phyloP scores from a whole-genome alignment of 176 grass and related monocot genomes.

The Pontederia crassipes region DNA sequence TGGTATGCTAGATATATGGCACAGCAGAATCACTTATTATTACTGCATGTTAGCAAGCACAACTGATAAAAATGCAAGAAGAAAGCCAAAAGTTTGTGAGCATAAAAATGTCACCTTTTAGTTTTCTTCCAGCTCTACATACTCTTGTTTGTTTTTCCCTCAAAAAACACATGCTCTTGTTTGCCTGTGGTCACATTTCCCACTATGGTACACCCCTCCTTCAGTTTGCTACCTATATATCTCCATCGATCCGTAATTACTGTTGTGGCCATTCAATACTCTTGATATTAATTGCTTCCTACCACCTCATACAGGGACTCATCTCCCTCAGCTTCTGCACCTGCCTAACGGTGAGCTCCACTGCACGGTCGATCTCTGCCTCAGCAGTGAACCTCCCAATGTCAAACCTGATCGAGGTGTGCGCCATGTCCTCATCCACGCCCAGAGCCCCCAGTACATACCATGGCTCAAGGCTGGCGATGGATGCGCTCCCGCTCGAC shows the following conservation, averaged over 20 bases:
- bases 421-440: constrained; percentile 94
- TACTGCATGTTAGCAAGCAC: no score
- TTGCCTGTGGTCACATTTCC: no score
- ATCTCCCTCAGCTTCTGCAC: constrained; percentile 87
- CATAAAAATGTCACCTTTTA: no score
- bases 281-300: constrained; percentile 84
- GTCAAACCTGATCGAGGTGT: constrained; percentile 91
- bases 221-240: no score
- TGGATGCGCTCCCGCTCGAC: constrained; percentile 86
- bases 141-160: no score
- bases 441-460: constrained; percentile 78
- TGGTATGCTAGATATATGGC: no score
- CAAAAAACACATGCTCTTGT: no score
- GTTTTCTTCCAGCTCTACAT: no score
- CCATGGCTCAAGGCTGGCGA: constrained; percentile 81
- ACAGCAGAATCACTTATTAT: no score
- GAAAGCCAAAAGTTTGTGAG: no score
- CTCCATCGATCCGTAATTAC: constrained; percentile 4
- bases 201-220: no score
- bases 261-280: constrained; percentile 87
- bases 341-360: constrained; percentile 66
- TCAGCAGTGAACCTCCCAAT: constrained; percentile 90
- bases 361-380: constrained; percentile 71
- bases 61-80: no score
- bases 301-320: constrained; percentile 99